A percentile compares a stretch with the other conserved stretches of the same genome.
Evolutionary conservation across 352 stramenopile species (phyloP).

Genomic region (Aphanomyces astaci): DNA sequence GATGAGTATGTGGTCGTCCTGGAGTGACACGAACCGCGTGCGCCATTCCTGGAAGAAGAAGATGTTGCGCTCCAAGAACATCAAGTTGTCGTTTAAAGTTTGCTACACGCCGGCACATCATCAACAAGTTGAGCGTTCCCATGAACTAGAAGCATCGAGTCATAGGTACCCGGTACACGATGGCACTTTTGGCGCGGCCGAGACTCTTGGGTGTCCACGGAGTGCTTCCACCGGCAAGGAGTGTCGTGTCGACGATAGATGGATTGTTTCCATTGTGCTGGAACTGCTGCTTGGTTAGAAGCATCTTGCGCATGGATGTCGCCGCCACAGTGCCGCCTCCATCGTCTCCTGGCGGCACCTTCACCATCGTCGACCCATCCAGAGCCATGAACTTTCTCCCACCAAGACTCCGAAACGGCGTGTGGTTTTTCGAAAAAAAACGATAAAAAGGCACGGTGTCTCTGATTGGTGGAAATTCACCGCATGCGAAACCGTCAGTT

Average conservation of each 20-base stretch:
- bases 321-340: background rate
- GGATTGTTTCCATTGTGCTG: slow-evolving; percentile 74
- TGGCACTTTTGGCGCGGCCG: slow-evolving; percentile 72
- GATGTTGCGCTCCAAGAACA: slow-evolving; percentile 72
- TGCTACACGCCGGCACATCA: slow-evolving; percentile 35
- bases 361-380: background rate
- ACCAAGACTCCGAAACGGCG: slow-evolving; percentile 10
- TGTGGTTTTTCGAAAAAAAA: background rate
- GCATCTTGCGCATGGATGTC: slow-evolving; percentile 7
- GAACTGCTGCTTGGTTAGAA: slow-evolving; percentile 23
- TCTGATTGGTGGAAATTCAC: background rate
- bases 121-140: background rate
- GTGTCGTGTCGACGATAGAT: slow-evolving; percentile 59
- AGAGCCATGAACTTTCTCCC: too few relatives aligned
- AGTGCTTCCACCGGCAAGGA: slow-evolving; percentile 33
- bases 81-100: slow-evolving; percentile 76
- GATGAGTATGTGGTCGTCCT: slow-evolving; percentile 69
- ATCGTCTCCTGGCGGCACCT: background rate
- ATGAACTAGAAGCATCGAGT: background rate
- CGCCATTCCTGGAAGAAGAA: slow-evolving; percentile 79
- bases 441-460: too few relatives aligned
- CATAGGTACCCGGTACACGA: slow-evolving; percentile 70
- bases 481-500: too few relatives aligned
- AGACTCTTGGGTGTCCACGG: slow-evolving; percentile 80
- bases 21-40: slow-evolving; percentile 74